Conservation (phyloP, 164 flowering plant genomes). For the Stephania japonica region DNA sequence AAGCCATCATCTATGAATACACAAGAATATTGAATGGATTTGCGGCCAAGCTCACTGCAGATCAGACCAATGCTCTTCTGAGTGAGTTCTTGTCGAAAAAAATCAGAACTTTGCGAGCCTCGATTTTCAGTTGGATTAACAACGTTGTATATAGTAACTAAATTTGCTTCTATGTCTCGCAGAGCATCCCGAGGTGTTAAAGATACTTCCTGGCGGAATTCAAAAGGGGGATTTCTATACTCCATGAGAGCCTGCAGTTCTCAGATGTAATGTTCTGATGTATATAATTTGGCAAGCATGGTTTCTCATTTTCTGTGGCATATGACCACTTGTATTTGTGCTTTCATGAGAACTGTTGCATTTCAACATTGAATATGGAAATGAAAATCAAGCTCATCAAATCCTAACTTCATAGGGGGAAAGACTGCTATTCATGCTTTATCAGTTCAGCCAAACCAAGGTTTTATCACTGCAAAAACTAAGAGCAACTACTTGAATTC, state of each 20-base stretch:
- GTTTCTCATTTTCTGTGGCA: not conserved
- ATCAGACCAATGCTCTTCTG: not conserved
- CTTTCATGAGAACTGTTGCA: not conserved
- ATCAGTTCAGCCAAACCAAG: no score
- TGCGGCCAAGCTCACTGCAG: slow-evolving; percentile 1
- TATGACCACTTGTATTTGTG: not conserved
- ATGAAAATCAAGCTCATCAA: no score
- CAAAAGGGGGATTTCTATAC: not conserved
- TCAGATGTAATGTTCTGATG: not conserved
- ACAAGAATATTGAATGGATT: not conserved
- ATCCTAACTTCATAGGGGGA: no score
- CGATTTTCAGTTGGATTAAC: no score
- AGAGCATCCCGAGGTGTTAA: not conserved
- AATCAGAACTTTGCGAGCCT: not conserved
- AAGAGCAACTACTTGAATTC: no score
- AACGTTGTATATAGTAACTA: not conserved
- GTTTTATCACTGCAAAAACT: no score
- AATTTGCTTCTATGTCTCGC: not conserved
- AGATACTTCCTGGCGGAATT: not conserved
- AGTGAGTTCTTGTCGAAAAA: not conserved
- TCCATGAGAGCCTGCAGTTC: not conserved
- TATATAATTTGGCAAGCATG: not conserved
- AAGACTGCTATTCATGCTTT: no score
- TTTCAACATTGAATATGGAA: no score
- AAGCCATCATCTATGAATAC: not conserved